Base-by-base conservation (phyloP, 495 filamentous ascomycete genomes). In the Penicillium alfredii region DNA sequence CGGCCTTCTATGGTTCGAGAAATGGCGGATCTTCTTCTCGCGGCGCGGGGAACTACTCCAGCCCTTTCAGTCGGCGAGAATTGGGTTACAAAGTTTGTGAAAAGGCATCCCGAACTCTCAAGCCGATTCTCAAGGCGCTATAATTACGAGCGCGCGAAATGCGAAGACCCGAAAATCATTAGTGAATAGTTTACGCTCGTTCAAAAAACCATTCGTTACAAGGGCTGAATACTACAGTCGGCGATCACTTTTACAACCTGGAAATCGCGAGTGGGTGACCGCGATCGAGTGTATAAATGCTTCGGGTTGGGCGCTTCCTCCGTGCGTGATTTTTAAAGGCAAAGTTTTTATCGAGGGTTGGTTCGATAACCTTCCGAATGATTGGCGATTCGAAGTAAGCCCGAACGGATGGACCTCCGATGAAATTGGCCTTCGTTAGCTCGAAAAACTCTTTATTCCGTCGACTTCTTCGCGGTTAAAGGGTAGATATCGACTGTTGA, bases 191-290 rank as follows among this genome's bases (percentile, higher is more conserved):
- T 71, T 46, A 30, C 31, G 23, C 52, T 60, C 30, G 44, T 66
- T 38, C 20, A 29, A 34, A 56, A 68, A 28, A 58, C 44, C 27
- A 54, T 52, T 14, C 44, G 37, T 65, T 51, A 65, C 42, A 33
- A 22, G 35, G 11, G 30, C 40, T 28, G 42, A 67, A 43, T 43
- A 47, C 25, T 29, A 26, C 37, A 31, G 43, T 31, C 42, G 41
- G 29, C 32, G 40, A 18, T 45, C 40, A 19, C 15, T 44, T 28
- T 33, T 40, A 31, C 45, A 70, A 47, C 55, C 49, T 45, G 45
- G 54, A 22, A 64, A 70, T 60, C 41, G 49, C 8, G 40, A 68
- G 43, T 72, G 39, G 58, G 45, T 59, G 21, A 66, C 51, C 35
- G 34, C 51, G 14, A 67, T 72, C 40, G 11, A 63, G 15, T 34